These are phyloP conservation scores for Silene noctiflora DNA, from an alignment of 179 eudicot genomes.

Conservation along the genomic window DNA sequence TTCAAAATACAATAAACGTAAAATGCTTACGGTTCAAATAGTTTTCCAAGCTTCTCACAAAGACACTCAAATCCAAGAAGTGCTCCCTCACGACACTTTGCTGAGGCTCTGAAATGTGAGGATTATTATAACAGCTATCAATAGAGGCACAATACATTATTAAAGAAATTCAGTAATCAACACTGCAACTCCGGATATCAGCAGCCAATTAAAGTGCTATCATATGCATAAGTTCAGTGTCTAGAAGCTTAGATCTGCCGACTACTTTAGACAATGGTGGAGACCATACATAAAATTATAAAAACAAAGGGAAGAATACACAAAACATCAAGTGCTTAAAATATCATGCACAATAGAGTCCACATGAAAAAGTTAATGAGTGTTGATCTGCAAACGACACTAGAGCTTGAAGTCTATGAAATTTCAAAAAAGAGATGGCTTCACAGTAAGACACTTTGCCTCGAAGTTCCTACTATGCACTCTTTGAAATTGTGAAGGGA, in stretches of 20 bases:
- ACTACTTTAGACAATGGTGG: neutral
- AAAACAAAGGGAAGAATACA: neutral
- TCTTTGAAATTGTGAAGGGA: neutral
- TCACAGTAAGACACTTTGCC: neutral
- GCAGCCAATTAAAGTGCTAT: neutral
- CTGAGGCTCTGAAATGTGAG: constrained; percentile 63
- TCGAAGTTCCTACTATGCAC: neutral
- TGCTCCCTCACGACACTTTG: constrained; percentile 96
- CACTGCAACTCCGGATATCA: neutral
- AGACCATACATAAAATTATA: neutral
- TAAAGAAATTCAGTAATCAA: neutral
- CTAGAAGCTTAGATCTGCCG: neutral
- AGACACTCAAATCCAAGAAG: constrained; percentile 93
- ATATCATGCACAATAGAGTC: neutral
- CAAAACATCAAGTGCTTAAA: neutral
- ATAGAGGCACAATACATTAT: neutral
- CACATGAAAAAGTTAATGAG: neutral
- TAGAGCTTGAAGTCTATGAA: no score
- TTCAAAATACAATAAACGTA: neutral
- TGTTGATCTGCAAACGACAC: no score
- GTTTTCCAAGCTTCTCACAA: constrained; percentile 93
- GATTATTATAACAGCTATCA: constrained; percentile 3
- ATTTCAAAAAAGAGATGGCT: neutral
- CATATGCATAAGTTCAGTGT: constrained; percentile 1
- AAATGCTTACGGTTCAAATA: constrained; percentile 89